A percentile compares a stretch with the other conserved stretches of the same genome.
Conservation (phyloP, 2,329 filamentous ascomycete genomes). For the Cytospora mali region DNA sequence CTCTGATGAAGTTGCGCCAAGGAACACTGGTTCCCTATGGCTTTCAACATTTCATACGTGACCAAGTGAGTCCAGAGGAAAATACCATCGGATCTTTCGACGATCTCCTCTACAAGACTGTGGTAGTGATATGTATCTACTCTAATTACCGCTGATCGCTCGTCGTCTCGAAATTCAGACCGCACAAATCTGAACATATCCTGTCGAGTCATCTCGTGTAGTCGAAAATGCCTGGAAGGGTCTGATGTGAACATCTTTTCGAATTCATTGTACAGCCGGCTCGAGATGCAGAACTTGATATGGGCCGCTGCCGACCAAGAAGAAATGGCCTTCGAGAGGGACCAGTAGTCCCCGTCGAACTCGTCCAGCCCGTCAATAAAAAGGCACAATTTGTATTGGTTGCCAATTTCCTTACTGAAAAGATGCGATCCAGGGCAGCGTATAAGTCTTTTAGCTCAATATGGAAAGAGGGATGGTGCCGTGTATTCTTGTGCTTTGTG, state of each 20-base stretch:
- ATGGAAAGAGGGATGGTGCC: background rate
- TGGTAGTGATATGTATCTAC: background rate
- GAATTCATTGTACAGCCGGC: slow-evolving; percentile 1
- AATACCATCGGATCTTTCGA: slow-evolving; percentile 4
- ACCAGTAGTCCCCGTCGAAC: slow-evolving; percentile 12
- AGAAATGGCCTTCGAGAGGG: background rate
- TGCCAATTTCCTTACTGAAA: background rate
- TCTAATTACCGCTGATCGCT: background rate
- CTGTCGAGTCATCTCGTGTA: slow-evolving; percentile 2
- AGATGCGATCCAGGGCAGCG: background rate
- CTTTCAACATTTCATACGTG: slow-evolving; percentile 1
- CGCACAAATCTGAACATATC: slow-evolving; percentile 5
- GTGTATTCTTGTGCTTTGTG: background rate
- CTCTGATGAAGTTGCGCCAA: background rate
- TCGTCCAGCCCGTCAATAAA: slow-evolving; percentile 15
- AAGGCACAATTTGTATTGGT: background rate
- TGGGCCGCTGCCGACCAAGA: background rate
- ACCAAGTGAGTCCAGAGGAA: slow-evolving; percentile 9
- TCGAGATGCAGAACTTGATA: slow-evolving; percentile 15
- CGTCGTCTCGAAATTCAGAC: background rate
- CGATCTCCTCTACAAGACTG: background rate
- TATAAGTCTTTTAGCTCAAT: background rate
- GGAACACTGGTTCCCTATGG: slow-evolving; percentile 11
- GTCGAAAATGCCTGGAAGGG: background rate
- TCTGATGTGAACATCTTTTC: background rate